Evolutionary conservation across 176 grass and related monocot genomes (phyloP).

Genomic region (Triticum aestivum): IWGSC_CS_RefSeq_v2.1 NC_057794.1:531900893-531901392

Average conservation of each 20-base stretch:
- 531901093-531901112: conserved; percentile 66
- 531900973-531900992: conserved; percentile 76
- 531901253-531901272: conserved; percentile 39
- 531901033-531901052: conserved; percentile 65
- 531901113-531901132: conserved; percentile 74
- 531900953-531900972: conserved; percentile 78
- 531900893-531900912: conserved; percentile 73
- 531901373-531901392: not conserved
- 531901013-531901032: conserved; percentile 67
- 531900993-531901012: conserved; percentile 48
- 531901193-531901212: conserved; percentile 94
- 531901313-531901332: conserved; percentile 4
- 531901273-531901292: conserved; percentile 25
- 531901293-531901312: not conserved
- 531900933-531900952: conserved; percentile 63
- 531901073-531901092: conserved; percentile 88
- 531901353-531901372: not conserved
- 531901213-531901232: conserved; percentile 77
- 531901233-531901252: conserved; percentile 17
- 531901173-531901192: conserved; percentile 95
- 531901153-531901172: conserved; percentile 63
- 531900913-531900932: conserved; percentile 70
- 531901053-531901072: conserved; percentile 66
- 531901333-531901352: not conserved
- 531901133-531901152: conserved; percentile 64